Base-by-base conservation (phyloP, 2,329 filamentous ascomycete genomes). In the Geosmithia flava region DNA sequence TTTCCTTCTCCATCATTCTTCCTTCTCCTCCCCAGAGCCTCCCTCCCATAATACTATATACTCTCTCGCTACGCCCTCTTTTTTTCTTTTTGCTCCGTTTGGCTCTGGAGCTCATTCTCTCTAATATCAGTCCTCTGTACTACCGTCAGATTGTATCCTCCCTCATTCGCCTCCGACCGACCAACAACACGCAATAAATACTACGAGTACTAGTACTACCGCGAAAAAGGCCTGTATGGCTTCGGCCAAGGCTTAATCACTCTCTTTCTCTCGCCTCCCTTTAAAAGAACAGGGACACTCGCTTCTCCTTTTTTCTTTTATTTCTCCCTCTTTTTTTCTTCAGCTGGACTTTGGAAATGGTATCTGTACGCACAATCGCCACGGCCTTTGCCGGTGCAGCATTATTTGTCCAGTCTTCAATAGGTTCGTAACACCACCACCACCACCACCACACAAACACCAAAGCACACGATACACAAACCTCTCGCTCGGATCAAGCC, bases 351-450 rank as follows among this genome's bases (percentile, higher is more conserved):
- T 47, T 40, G 55, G 23, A 45, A 42, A 67, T 67, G 64, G 59
- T 66, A 50, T 56, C 58, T 44, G 44, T 66, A 45, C 55, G 61
- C 51, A 56, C 53, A 39, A 50, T 66, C 42, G 58, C 57, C 45
- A 54, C 61, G 43, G 58, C 61, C 46, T 50, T 65, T 37, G 53
- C 58, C 46, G 55, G 61, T 50, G 53, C 57, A 48, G 62, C 59
- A 37, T 51, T 62, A 41, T 51, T 66, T 15, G 44, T 60, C 11
- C 60, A 61, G 37, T 55, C 58, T 44, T 61, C 59, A 20, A 45
- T 61, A 53, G 59, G 63, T 66, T 54, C 41, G 61, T 55, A 11
- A 27, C 8, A 27, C 20, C 33, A 37, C 33, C n/a, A n/a, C n/a
- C n/a, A n/a, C n/a, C n/a, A n/a, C n/a, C 16, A 15, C 15, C 20